phyloP scores from a whole-genome alignment of 139 green algal species.

The Tetradesmus lagerheimii region DNA sequence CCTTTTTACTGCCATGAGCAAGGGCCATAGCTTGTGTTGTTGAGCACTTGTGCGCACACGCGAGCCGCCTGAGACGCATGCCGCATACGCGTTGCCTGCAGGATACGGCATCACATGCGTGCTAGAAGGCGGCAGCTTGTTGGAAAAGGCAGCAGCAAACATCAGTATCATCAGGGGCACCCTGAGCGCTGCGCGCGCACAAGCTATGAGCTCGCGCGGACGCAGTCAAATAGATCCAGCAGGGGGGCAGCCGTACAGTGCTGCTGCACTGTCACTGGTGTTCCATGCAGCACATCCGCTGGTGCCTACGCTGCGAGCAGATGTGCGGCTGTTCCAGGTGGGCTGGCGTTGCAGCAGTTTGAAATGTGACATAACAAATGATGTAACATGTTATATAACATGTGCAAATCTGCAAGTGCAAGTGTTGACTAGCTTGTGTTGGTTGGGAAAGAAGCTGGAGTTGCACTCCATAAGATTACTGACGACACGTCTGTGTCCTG shows the following conservation, averaged over 20 bases:
- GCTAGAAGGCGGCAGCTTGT: constrained; percentile 88
- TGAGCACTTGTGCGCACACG: neutral
- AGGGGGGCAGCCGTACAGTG: constrained; percentile 88
- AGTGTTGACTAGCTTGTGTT: too few relatives aligned
- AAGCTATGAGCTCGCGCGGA: constrained; percentile 79
- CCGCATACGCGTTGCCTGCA: neutral
- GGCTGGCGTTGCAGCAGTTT: neutral
- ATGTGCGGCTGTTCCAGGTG: constrained; percentile 94
- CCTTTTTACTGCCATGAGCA: too few relatives aligned
- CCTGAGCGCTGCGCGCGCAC: constrained; percentile 76
- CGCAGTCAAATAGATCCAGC: constrained; percentile 71
- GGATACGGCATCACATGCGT: constrained; percentile 95
- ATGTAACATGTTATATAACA: too few relatives aligned
- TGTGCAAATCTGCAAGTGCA: too few relatives aligned
- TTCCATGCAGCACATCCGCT: constrained; percentile 91
- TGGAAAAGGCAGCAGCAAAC: constrained; percentile 96
- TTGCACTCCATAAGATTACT: too few relatives aligned
- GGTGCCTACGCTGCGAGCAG: constrained; percentile 94
- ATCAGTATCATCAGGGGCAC: constrained; percentile 80
- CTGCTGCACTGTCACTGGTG: constrained; percentile 94
- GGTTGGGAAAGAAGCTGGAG: too few relatives aligned
- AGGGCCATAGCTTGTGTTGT: too few relatives aligned
- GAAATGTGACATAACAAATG: neutral
- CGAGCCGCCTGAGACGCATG: neutral
- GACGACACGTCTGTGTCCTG: too few relatives aligned